Base-by-base conservation (phyloP, 2,329 filamentous ascomycete genomes). In the Dactylella cylindrospora region DNA sequence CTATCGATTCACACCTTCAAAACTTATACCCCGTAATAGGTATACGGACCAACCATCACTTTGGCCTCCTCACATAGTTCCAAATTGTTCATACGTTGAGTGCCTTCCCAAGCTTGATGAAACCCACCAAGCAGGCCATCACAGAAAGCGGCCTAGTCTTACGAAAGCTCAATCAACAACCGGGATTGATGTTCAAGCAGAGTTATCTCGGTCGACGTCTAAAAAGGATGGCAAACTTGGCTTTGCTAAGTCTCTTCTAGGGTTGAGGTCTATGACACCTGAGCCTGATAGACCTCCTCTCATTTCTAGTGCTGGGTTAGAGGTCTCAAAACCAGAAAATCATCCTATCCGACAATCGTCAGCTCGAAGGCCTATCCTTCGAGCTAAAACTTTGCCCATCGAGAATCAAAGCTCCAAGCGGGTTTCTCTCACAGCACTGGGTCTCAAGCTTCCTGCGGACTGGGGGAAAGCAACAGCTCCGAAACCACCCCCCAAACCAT, bases 1-100 rank as follows among this genome's bases (percentile, higher is more conserved):
- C 7, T 39, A 62, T 28, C 36, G 49, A 2, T 62, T 62, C 38
- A 54, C 38, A 4, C 57, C 57, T 4, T 54, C 49, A n/a, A 40
- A 40, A 7, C 17, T 44, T 4, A 54, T 62, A 10, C 57, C 57
- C 9, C 31, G 49, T 15, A 20, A 44, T 10, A 43, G 32, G 20
- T 41, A 50, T 7, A 62, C 57, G 6, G 44, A 54, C 20, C 41
- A 62, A 20, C 43, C 49, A 17, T 25, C 43, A 2, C 57, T 44
- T 15, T 62, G 57, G 57, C 46, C 54, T 1, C 36, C 29, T 31
- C 17, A n/a, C n/a, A 9, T 23, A 12, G 15, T 36, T n/a, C 31
- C 28, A 13, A 25, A 46, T 20, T 62, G 57, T 15, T 32, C 53
- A 13, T 62, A 41, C 28, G 36, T 45, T 4, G 26, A 15, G 1